Conservation (phyloP, 176 grass and related monocot species). For the Phyllostachys edulis region DNA sequence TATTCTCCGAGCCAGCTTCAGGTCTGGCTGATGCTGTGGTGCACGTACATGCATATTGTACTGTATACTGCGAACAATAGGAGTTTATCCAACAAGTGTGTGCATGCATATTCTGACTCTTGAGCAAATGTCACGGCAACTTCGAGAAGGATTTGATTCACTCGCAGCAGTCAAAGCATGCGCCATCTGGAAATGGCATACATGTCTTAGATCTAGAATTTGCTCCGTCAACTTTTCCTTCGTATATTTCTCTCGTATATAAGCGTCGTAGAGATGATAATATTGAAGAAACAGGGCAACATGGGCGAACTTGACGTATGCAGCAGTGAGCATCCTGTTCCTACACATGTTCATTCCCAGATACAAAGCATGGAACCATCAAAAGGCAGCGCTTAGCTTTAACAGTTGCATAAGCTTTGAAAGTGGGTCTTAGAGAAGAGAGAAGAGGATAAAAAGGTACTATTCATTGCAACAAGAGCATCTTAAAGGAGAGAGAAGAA, state of each 20-base stretch:
- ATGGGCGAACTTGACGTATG: constrained; percentile 14
- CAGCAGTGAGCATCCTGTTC: background rate
- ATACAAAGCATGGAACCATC: constrained; percentile 15
- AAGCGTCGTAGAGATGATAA: background rate
- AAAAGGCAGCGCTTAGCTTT: background rate
- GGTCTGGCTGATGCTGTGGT: background rate
- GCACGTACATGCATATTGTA: background rate
- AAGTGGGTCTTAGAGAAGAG: no score
- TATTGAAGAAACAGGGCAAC: background rate
- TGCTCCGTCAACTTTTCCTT: background rate
- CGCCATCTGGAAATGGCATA: background rate
- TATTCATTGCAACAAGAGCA: no score
- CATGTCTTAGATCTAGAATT: background rate
- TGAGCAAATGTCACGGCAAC: background rate
- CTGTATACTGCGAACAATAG: background rate
- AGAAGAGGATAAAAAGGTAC: no score
- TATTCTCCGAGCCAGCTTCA: background rate
- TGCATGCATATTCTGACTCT: background rate
- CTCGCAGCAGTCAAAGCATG: background rate
- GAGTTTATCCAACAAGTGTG: no score
- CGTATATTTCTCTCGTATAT: background rate
- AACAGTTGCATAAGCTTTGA: background rate
- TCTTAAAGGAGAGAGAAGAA: no score
- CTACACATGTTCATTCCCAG: background rate
- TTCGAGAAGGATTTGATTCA: constrained; percentile 7